Evolutionary conservation across 139 green algal genomes (phyloP).

Genomic region (Bryopsis sp.): DNA sequence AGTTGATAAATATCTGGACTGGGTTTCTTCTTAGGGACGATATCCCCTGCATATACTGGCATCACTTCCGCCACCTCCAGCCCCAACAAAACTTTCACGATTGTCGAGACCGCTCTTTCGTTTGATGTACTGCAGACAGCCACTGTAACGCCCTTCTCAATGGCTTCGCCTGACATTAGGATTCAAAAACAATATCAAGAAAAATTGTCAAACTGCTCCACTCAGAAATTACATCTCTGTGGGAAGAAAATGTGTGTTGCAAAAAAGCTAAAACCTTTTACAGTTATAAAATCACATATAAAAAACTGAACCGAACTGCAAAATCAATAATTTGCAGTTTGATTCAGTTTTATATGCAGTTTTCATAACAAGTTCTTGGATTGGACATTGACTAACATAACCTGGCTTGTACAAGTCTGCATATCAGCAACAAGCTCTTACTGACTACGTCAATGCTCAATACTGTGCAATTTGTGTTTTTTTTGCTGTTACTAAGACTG

Average conservation of each 20-base stretch:
- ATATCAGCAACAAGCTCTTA: too few species aligned
- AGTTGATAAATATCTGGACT: conserved; percentile 91
- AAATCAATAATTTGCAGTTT: too few species aligned
- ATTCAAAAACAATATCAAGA: background rate
- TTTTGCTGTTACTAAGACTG: too few species aligned
- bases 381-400: too few species aligned
- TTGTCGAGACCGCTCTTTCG: conserved; percentile 87
- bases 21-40: conserved; percentile 97
- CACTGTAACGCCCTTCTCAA: conserved; percentile 69
- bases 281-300: background rate
- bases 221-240: background rate
- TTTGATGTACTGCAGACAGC: conserved; percentile 98
- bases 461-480: too few species aligned
- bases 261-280: background rate
- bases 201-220: background rate
- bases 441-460: too few species aligned
- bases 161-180: conserved; percentile 56
- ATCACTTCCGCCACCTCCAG: conserved; percentile 35
- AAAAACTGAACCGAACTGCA: background rate
- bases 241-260: background rate
- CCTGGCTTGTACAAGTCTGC: too few species aligned
- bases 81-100: conserved; percentile 82
- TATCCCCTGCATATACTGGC: conserved; percentile 41
- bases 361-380: too few species aligned
- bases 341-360: too few species aligned